These are phyloP conservation scores for Macadamia tetraphylla DNA, from an alignment of 164 flowering plant species.

Conservation along the genomic window DNA sequence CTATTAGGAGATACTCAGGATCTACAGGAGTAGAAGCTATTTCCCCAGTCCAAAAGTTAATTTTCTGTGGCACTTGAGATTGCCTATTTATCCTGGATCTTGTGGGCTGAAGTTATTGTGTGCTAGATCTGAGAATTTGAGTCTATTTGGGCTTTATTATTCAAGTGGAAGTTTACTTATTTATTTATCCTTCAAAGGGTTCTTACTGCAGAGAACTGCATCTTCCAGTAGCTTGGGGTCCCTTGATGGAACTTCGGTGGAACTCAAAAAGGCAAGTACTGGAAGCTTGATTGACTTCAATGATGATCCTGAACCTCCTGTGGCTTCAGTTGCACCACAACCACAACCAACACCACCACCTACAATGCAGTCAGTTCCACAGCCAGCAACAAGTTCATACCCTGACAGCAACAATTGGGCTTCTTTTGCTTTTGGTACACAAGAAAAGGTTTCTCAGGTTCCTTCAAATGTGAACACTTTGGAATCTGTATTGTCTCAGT, in stretches of 20 bases:
- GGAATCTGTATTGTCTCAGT: slow-evolving; percentile 53
- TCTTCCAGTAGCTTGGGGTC: slow-evolving; percentile 87
- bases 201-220: slow-evolving; percentile 67
- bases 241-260: slow-evolving; percentile 44
- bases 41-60: too few relatives aligned
- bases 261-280: slow-evolving; percentile 47
- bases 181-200: slow-evolving; percentile 3
- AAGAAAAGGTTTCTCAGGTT: slow-evolving; percentile 34
- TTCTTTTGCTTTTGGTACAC: slow-evolving; percentile 60
- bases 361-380: slow-evolving; percentile 28
- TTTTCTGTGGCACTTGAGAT: too few relatives aligned
- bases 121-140: too few relatives aligned
- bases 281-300: slow-evolving; percentile 86
- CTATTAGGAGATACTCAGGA: too few relatives aligned
- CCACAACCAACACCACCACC: slow-evolving; percentile 23
- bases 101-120: too few relatives aligned
- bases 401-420: slow-evolving; percentile 71
- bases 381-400: slow-evolving; percentile 32
- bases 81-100: too few relatives aligned
- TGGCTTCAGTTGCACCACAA: slow-evolving; percentile 30
- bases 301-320: slow-evolving; percentile 71
- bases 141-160: too few relatives aligned
- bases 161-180: not conserved
- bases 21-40: too few relatives aligned
- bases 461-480: slow-evolving; percentile 41